A percentile compares a stretch with the other conserved stretches of the same genome.
Conservation (phyloP, 768 basidiomycete species). For the Stropharia rugosoannulata region DNA sequence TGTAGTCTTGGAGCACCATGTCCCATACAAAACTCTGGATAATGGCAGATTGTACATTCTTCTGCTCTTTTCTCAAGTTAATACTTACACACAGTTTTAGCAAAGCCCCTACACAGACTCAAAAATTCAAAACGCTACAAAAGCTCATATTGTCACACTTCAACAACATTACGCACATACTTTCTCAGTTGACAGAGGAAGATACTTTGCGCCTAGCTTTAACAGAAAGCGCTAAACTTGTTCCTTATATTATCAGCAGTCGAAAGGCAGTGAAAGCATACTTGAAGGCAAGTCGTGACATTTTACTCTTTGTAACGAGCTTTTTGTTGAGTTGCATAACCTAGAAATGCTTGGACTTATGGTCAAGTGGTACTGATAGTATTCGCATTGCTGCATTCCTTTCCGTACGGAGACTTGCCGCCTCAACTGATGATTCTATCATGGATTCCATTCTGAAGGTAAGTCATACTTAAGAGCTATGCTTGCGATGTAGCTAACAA, state of each 20-base stretch:
- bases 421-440: constrained; percentile 75
- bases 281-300: constrained; percentile 60
- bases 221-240: constrained; percentile 81
- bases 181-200: constrained; percentile 71
- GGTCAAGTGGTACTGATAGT: constrained; percentile 79
- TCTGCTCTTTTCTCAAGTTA: background rate
- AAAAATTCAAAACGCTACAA: constrained; percentile 81
- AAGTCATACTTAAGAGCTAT: constrained; percentile 10
- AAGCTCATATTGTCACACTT: constrained; percentile 90
- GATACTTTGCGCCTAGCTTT: constrained; percentile 70
- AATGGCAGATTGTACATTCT: constrained; percentile 82
- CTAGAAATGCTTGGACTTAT: constrained; percentile 80
- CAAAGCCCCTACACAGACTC: constrained; percentile 80
- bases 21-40: constrained; percentile 79
- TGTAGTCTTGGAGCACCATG: constrained; percentile 81
- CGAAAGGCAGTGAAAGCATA: constrained; percentile 85
- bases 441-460: constrained; percentile 89
- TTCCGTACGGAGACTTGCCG: constrained; percentile 77
- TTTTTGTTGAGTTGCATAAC: constrained; percentile 7
- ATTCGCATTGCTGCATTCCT: constrained; percentile 86
- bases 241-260: constrained; percentile 85
- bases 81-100: constrained; percentile 32
- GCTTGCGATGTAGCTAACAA: background rate
- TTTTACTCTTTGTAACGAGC: background rate
- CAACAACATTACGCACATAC: constrained; percentile 77